phyloP scores from a whole-genome alignment of 2,329 filamentous ascomycete species.

The Paecilomyces variotii region DNA sequence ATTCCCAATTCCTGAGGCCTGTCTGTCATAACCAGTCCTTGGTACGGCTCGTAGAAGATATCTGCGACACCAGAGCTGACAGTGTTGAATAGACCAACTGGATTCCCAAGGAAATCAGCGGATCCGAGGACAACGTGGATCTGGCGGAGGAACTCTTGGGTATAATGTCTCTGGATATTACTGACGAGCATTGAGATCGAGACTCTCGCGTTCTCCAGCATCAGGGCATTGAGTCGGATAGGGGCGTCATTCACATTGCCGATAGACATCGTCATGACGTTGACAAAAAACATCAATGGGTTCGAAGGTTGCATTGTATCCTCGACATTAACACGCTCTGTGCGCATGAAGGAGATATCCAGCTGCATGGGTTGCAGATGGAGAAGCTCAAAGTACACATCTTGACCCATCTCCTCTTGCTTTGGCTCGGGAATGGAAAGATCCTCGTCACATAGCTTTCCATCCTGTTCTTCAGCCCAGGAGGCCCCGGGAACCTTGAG shows the following conservation, averaged over 20 bases:
- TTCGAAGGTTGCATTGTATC: slow-evolving; percentile 86
- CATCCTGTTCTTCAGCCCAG: slow-evolving; percentile 76
- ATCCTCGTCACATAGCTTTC: slow-evolving; percentile 78
- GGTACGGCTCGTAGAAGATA: slow-evolving; percentile 99
- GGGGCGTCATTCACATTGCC: slow-evolving; percentile 98
- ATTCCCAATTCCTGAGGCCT: slow-evolving; percentile 89
- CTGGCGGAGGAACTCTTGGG: slow-evolving; percentile 90
- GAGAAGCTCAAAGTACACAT: slow-evolving; percentile 95
- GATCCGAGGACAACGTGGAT: slow-evolving; percentile 96
- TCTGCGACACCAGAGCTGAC: slow-evolving; percentile 94
- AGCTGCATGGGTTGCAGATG: slow-evolving; percentile 98
- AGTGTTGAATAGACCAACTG: slow-evolving; percentile 95
- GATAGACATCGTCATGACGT: slow-evolving; percentile 98
- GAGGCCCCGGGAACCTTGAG: slow-evolving; percentile 84
- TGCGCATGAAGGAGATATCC: slow-evolving; percentile 93
- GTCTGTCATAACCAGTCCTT: slow-evolving; percentile 93
- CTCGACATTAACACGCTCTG: slow-evolving; percentile 91
- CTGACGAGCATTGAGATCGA: slow-evolving; percentile 75
- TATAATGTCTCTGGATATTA: slow-evolving; percentile 90
- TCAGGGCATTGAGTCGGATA: slow-evolving; percentile 82
- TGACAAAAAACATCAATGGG: slow-evolving; percentile 97
- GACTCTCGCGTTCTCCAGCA: slow-evolving; percentile 90
- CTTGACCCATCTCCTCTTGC: slow-evolving; percentile 73
- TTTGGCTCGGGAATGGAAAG: slow-evolving; percentile 89
- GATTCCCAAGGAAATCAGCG: slow-evolving; percentile 94